Percentiles rank a stretch among this genome's conserved stretches.
Evolutionary conservation across 371 early-diverging fungal genomes (phyloP).

Genomic region (Funneliformis caledonium): DNA sequence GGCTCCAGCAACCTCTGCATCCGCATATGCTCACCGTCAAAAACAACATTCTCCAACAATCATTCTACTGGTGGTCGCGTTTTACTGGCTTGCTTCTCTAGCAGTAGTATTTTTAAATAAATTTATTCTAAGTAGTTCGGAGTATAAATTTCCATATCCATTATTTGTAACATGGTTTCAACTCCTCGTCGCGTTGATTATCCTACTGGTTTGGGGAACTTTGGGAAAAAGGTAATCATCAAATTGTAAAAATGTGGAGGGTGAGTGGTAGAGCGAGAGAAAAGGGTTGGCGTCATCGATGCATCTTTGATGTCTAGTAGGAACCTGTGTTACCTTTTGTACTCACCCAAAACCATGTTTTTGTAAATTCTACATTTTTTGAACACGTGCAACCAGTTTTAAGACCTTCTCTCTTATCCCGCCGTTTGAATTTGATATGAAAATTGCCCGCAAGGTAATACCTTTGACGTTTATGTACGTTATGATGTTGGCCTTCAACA

Average conservation of each 20-base stretch:
- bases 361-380: not conserved
- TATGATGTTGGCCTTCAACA: constrained; percentile 73
- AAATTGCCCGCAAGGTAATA: constrained; percentile 61
- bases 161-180: constrained; percentile 75
- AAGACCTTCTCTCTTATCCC: constrained; percentile 68
- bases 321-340: too few relatives aligned
- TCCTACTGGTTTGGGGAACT: constrained; percentile 64
- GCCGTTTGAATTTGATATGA: constrained; percentile 67
- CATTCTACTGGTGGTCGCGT: constrained; percentile 64
- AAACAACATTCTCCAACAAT: constrained; percentile 56
- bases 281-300: too few relatives aligned
- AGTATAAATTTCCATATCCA: constrained; percentile 68
- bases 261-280: too few relatives aligned
- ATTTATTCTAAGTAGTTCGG: constrained; percentile 68
- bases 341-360: not conserved
- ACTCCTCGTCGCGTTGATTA: constrained; percentile 64
- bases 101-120: constrained; percentile 80
- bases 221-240: constrained; percentile 62
- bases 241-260: not conserved
- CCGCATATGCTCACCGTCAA: constrained; percentile 45
- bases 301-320: too few relatives aligned
- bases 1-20: constrained; percentile 56
- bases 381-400: constrained; percentile 44
- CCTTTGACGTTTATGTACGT: constrained; percentile 74
- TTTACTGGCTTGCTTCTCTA: constrained; percentile 72